These are phyloP conservation scores for Microthlaspi erraticum DNA, from an alignment of 345 rosid genomes.

Conservation along the genomic window DNA sequence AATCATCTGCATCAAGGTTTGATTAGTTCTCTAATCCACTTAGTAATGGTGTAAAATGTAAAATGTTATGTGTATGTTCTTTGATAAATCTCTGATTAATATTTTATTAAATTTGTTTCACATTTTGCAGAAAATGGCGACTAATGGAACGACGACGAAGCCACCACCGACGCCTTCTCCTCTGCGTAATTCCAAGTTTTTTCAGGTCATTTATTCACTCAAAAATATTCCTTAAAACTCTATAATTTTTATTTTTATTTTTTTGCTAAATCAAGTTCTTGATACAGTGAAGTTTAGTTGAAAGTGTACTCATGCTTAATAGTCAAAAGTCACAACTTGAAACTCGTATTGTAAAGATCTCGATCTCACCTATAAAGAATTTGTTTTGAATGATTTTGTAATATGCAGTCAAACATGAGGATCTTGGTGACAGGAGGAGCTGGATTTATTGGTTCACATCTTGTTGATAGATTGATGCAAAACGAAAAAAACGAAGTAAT, in stretches of 20 bases:
- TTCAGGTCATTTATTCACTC: constrained; percentile 58
- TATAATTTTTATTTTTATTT: neutral
- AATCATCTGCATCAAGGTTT: constrained; percentile 29
- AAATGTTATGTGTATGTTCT: constrained; percentile 29
- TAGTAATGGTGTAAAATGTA: constrained; percentile 3
- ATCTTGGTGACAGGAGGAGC: constrained; percentile 96
- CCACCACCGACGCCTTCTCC: constrained; percentile 94
- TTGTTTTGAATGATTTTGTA: constrained; percentile 8
- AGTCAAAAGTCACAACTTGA: neutral
- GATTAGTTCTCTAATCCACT: neutral
- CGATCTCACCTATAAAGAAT: constrained; percentile 12
- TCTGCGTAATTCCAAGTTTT: constrained; percentile 81
- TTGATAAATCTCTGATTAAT: constrained; percentile 6
- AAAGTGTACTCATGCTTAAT: neutral
- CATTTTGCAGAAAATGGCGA: constrained; percentile 64
- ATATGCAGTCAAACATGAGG: constrained; percentile 83
- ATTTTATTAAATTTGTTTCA: constrained; percentile 6
- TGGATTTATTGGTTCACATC: constrained; percentile 93
- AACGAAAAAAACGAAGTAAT: constrained; percentile 92
- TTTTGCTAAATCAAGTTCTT: neutral
- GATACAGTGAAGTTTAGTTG: neutral
- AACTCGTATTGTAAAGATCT: constrained; percentile 4
- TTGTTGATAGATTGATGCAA: constrained; percentile 88
- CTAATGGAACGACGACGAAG: constrained; percentile 66
- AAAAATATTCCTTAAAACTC: constrained; percentile 5